Evolutionary conservation across 495 filamentous ascomycete species (phyloP), one percentile per base, ranked within the genome.

Genomic region (Lepidopterella palustris): DNA sequence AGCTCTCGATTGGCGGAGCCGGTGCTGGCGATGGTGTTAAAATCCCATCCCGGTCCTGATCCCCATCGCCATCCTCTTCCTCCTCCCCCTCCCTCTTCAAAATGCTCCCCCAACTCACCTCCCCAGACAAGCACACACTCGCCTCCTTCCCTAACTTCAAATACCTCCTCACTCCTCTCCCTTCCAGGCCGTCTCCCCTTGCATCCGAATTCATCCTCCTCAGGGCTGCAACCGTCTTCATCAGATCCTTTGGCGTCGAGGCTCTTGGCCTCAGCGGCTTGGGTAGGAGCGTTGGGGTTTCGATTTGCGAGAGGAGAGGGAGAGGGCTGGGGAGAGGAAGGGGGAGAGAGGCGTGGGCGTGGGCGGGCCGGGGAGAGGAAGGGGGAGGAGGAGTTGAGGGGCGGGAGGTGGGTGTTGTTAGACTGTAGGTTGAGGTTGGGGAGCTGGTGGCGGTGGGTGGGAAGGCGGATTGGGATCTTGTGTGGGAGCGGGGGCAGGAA

Each of bases 141-240:
- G 70, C 69, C 59, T 71, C 70, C 8, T 69, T 57, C 5, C 69
- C 70, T 1, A 72, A 45, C 1, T 60, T 49, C 20, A 65, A 56
- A 49, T 70, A 72, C 4, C 67, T 57, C 15, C 65, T n/a, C n/a
- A n/a, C n/a, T n/a, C 26, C 31, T 69, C 70, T 10, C 53, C 63
- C 3, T 55, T 45, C n/a, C n/a, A n/a, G n/a, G 1, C 55, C 52
- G 9, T 63, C 65, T 31, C 66, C 63, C 45, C 45, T 32, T 5
- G 63, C 63, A 26, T 74, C 71, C 21, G 65, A 69, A 40, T 74
- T 72, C 69, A 72, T 71, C 10, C 71, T 54, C 3, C 72, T 63
- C 15, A 74, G 58, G 13, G 61, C 63, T 49, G 56, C 55, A 9
- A 72, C 66, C 23, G 63, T 63, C 35, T 61, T 58, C 15, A 63